phyloP scores from a whole-genome alignment of 164 flowering plant species.

The Protea cynaroides region DNA sequence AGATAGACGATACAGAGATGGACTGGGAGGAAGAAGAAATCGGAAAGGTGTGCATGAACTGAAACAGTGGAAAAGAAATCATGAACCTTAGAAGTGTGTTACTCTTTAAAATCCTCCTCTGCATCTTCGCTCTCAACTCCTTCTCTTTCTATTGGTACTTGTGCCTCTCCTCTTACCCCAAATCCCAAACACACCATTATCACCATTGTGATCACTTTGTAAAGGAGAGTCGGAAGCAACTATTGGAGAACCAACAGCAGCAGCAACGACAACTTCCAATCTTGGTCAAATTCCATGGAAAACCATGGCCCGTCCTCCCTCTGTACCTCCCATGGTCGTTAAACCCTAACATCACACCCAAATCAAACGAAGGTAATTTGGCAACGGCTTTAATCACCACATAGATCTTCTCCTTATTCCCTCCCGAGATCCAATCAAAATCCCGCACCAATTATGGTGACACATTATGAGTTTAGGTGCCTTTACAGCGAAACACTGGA shows the following conservation, averaged over 20 bases:
- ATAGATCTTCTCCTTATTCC: constrained; percentile 34
- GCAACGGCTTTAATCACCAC: constrained; percentile 65
- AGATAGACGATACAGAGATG: too few species aligned
- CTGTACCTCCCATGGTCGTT: constrained; percentile 79
- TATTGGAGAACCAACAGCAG: constrained; percentile 1
- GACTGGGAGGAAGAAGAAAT: too few species aligned
- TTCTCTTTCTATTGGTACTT: constrained; percentile 48
- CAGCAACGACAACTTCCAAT: not conserved
- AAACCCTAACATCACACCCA: constrained; percentile 14
- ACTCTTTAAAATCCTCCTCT: constrained; percentile 32
- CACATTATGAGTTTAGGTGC: constrained; percentile 72
- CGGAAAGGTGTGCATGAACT: not conserved
- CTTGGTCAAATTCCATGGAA: constrained; percentile 12
- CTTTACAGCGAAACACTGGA: constrained; percentile 52
- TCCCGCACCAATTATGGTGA: not conserved
- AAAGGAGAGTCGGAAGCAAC: too few species aligned
- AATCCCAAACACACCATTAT: constrained; percentile 15
- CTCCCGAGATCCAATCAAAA: constrained; percentile 8
- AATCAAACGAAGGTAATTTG: constrained; percentile 90
- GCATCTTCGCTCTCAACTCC: constrained; percentile 57
- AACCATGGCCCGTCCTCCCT: constrained; percentile 86
- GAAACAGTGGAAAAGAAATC: not conserved
- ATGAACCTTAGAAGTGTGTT: constrained; percentile 20
- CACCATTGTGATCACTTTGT: too few species aligned
- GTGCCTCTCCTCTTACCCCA: constrained; percentile 40